Percentiles rank a stretch among this genome's conserved stretches.
These are phyloP conservation scores for Leccinum variicolor DNA, from an alignment of 768 basidiomycete species.

Conservation along the genomic window DNA sequence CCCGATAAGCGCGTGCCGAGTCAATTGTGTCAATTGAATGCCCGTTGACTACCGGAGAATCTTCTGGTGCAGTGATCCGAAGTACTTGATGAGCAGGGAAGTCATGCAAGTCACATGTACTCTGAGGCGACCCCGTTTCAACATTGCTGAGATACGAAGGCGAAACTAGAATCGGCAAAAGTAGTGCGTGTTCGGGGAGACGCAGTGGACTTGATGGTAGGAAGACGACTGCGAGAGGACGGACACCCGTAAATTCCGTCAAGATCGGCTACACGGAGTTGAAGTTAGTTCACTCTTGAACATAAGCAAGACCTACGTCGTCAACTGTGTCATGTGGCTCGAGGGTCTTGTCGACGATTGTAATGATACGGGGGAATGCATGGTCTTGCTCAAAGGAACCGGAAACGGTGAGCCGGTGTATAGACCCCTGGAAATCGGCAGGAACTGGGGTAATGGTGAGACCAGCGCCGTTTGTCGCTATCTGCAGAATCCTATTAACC, in stretches of 20 bases:
- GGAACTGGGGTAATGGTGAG: constrained; percentile 24
- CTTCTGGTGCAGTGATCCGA: constrained; percentile 33
- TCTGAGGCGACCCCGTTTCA: constrained; percentile 25
- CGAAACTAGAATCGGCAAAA: constrained; percentile 55
- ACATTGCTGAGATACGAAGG: constrained; percentile 26
- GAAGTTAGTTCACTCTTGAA: constrained; percentile 26
- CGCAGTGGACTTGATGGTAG: constrained; percentile 46
- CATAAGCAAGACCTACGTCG: constrained; percentile 28
- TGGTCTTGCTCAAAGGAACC: constrained; percentile 24
- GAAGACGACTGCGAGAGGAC: constrained; percentile 67
- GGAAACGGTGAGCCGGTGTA: constrained; percentile 24
- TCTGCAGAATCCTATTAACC: constrained; percentile 56
- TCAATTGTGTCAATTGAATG: constrained; percentile 43
- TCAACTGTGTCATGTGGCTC: constrained; percentile 12
- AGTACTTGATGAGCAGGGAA: constrained; percentile 42
- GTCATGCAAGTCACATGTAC: constrained; percentile 42
- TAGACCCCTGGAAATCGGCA: constrained; percentile 20
- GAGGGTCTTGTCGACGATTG: constrained; percentile 38
- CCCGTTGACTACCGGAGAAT: constrained; percentile 43
- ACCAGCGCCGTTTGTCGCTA: constrained; percentile 40
- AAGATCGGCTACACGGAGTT: constrained; percentile 37
- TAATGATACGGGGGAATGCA: constrained; percentile 31
- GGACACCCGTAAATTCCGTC: constrained; percentile 38
- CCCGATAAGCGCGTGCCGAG: constrained; percentile 39
- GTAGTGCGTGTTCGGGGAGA: constrained; percentile 41